Base-by-base conservation (phyloP, 106 monocot genomes). In the Acorus gramineus region DNA sequence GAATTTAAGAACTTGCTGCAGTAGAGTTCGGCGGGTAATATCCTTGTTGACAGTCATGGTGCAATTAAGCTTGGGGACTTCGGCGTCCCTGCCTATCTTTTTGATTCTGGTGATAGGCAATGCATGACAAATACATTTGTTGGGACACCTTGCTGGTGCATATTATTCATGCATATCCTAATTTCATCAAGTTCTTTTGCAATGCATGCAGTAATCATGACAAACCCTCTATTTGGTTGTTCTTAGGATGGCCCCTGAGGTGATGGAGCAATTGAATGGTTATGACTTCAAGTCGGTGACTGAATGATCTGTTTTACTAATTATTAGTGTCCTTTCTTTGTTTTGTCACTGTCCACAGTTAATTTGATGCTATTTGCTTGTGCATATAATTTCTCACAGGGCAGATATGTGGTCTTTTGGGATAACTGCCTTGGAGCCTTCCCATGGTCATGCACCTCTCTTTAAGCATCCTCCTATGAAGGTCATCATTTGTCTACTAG, bases 381-480 rank as follows among this genome's bases (percentile, higher is more conserved):
- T 13, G 1, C 53, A 11, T 67, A 48, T 50, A 10, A 4, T 67
- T 11, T 60, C 71, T 14, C 74, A 48, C 78, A 93, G 93, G 76
- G 93, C 89, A 10, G 93, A 93, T 65, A 89, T 93, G 60, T 93
- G 93, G 93, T 93, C 93, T 52, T 93, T 93, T 76, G 93, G 93
- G 59, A 93, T 93, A 76, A 93, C 93, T 61, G 93, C 89, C 60
- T 71, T 93, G 51, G 93, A 93, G 64, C 89, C 89, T 68, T 89
- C 93, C 62, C 93, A 93, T 79, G 93, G 93, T 7, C 85, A 93
- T 68, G 93, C 93, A 63, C 93, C 93, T 68, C 88, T 93, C 50
- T 85, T 80, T 4, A 84, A 86, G 68, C 83, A 77, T 58, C 79
- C 93, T 59, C 89, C 93, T n/a, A 79, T 89, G 81, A 89, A 93